Base-by-base conservation (phyloP, 2,329 filamentous ascomycete genomes). In the Aureobasidium sp. region DNA sequence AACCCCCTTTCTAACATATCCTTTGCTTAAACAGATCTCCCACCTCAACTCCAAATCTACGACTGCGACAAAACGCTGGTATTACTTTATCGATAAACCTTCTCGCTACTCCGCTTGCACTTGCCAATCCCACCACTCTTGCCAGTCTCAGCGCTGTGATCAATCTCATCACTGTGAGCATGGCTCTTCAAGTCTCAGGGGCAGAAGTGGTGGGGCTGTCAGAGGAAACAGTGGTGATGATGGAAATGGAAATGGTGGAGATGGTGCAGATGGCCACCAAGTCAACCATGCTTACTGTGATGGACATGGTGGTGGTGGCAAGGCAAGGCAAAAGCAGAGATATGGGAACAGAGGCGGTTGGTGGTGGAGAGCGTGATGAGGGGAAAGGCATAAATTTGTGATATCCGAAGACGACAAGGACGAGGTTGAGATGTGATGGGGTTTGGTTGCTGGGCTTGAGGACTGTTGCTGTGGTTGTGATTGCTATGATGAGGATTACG, bases 301-400 rank as follows among this genome's bases (percentile, higher is more conserved):
- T 29, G 31, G n/a, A 20, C 31, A 31, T 9, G 9, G 14, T 14
- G 31, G 48, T 4, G 17, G 39, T 36, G 39, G 53, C 5, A 20
- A 29, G 39, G 3, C 12, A 11, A 22, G 22, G 1, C 8, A 42
- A 25, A 34, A 34, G 22, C n/a, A n/a, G 27, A 31, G 27, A 48
- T 15, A n/a, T 5, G 20, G 55, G 15, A 25, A 36, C 15, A 41
- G 51, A 20, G 48, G 47, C 22, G 44, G 41, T 25, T 56, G 60
- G 60, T 56, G 60, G 60, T 62, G 60, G 60, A 53, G 49, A 31
- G 48, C 60, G 39, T 25, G 29, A 3, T 12, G 17, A 44, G 14
- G 27, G 8, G 17, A 25, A 44, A 37, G 22, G 22, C 22, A 25
- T 25, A 25, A 25, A 3, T 25, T 25, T 25, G 22, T 25, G 22